These are phyloP conservation scores for Xylaria sp. DNA, from an alignment of 2,329 filamentous ascomycete species.

Conservation along the genomic window DNA sequence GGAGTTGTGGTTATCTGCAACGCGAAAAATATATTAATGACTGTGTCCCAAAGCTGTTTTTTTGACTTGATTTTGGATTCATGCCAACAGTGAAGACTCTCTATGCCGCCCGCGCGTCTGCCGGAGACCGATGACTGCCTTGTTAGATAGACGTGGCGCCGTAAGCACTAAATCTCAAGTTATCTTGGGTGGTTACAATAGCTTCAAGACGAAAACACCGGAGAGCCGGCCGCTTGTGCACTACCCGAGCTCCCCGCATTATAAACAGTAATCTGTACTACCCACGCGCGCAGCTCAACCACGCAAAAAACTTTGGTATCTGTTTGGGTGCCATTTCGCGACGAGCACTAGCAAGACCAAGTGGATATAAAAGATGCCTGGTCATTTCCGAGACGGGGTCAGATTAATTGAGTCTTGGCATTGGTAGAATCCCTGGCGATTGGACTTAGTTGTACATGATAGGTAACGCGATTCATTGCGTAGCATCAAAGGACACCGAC, in stretches of 20 bases:
- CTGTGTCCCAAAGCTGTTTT: neutral
- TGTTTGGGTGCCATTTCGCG: neutral
- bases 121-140: too few relatives aligned
- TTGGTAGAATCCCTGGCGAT: neutral
- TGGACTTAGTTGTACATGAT: neutral
- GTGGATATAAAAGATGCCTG: slow-evolving; percentile 17
- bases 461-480: neutral
- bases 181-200: too few relatives aligned
- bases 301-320: too few relatives aligned
- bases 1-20: slow-evolving; percentile 15
- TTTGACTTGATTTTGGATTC: too few relatives aligned
- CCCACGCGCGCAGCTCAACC: neutral
- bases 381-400: slow-evolving; percentile 12
- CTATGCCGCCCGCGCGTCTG: too few relatives aligned
- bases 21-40: slow-evolving; percentile 11
- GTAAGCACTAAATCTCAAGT: too few relatives aligned
- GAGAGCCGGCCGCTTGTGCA: too few relatives aligned
- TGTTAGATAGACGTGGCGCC: too few relatives aligned
- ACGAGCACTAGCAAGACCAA: neutral
- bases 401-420: neutral
- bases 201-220: too few relatives aligned
- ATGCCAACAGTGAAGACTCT: too few relatives aligned
- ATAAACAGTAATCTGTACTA: slow-evolving; percentile 16
- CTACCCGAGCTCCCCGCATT: neutral
- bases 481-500: neutral